Evolutionary conservation across 805 yeast genomes (phyloP), one percentile per base, ranked within the genome.

Genomic region (Hanseniaspora taiwanica): DNA sequence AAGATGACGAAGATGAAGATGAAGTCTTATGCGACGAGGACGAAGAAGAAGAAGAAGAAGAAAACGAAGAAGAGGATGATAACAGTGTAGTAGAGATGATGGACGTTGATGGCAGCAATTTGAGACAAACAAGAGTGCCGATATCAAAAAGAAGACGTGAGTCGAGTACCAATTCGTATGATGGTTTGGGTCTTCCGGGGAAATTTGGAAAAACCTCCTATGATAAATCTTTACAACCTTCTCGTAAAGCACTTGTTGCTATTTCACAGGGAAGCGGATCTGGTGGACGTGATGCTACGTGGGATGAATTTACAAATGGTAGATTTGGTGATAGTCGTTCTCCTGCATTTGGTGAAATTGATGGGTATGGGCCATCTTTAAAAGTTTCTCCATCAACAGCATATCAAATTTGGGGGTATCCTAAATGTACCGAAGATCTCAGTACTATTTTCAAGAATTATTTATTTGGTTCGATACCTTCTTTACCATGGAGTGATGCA

Each of bases 221-320:
- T n/a, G n/a, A n/a, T 39, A 53, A 51, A 35, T 45, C 55, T 6
- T 38, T 51, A 0, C 45, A 45, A 2, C 68, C 68, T 7, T 67
- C 71, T 27, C 72, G 73, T 47, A 72, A 72, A 53, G 73, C 73
- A 3, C 68, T 83, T 27, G 66, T 83, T 29, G 84, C 86, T 5
- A 84, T 85, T 32, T 80, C 91, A 34, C 71, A 81, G 13, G 95
- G 95, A 33, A 77, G 80, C 48, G 94, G 94, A 31, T 72, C 79
- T 2, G 54, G 84, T 21, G 94, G 94, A 27, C 76, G 83, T 51
- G 91, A 83, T 57, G 94, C 94, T 3, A 82, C 87, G 1, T 87
- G 97, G 97, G 97, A 87, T 65, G 97, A 87, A 54, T 87, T 84
- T 60, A 91, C 96, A 21, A 85, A 87, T 60, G 95, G 96, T 55